Conservation (phyloP, 768 basidiomycete genomes). For the Krasilnikovozyma curviuscula region DNA sequence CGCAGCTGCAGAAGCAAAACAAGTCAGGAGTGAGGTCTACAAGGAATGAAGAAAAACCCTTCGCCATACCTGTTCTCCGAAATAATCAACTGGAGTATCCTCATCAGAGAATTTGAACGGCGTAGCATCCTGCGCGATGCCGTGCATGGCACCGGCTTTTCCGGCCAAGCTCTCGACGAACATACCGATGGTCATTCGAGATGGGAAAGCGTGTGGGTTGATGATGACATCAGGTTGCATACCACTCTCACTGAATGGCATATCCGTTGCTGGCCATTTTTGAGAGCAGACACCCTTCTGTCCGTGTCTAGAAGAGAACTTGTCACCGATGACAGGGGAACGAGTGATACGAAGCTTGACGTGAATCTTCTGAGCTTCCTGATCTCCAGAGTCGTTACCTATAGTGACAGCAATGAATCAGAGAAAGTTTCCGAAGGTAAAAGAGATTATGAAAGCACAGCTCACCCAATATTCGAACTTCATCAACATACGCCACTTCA, state of each 20-base stretch:
- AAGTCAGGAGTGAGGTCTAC: background rate
- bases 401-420: background rate
- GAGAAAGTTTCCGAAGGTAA: background rate
- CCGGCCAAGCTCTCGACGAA: constrained; percentile 98
- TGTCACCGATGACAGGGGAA: constrained; percentile 93
- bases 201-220: constrained; percentile 98
- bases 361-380: constrained; percentile 78
- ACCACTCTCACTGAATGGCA: constrained; percentile 97
- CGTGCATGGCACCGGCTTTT: constrained; percentile 98
- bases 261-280: constrained; percentile 93
- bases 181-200: constrained; percentile 99
- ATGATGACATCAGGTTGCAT: constrained; percentile 99
- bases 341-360: constrained; percentile 83
- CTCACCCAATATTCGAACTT: constrained; percentile 73
- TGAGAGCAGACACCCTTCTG: constrained; percentile 99
- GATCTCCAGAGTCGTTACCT: constrained; percentile 75
- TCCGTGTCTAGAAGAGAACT: constrained; percentile 96
- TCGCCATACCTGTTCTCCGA: constrained; percentile 41
- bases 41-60: background rate
- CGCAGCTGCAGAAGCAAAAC: constrained; percentile 41
- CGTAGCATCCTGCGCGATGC: constrained; percentile 92
- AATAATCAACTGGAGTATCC: constrained; percentile 94
- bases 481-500: constrained; percentile 70
- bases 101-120: constrained; percentile 95
- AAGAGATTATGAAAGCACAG: background rate